phyloP scores from a whole-genome alignment of 2,329 filamentous ascomycete species.

The Exophiala dermatitidis region DNA sequence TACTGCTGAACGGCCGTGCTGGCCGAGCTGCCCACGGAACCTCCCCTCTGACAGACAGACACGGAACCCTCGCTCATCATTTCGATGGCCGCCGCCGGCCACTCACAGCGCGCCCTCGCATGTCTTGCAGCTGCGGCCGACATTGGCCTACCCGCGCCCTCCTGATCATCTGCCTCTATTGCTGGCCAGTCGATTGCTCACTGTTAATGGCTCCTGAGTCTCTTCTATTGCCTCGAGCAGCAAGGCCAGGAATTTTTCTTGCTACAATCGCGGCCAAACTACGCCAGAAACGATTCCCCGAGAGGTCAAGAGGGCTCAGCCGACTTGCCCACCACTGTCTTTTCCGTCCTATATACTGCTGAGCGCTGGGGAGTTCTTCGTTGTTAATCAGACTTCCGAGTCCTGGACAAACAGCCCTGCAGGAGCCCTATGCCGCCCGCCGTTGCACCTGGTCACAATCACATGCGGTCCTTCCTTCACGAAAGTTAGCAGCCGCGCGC shows the following conservation, averaged over 20 bases:
- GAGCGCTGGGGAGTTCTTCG: not conserved
- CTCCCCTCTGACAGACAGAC: conserved; percentile 16
- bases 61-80: conserved; percentile 6
- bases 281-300: conserved; percentile 9
- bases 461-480: conserved; percentile 19
- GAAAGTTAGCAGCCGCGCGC: conserved; percentile 12
- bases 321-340: conserved; percentile 6
- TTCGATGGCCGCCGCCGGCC: conserved; percentile 16
- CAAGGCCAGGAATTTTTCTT: conserved; percentile 20
- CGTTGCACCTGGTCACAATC: conserved; percentile 17
- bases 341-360: conserved; percentile 7
- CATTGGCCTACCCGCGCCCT: conserved; percentile 21
- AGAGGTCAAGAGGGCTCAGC: not conserved
- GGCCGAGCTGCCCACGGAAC: conserved; percentile 13
- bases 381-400: not conserved
- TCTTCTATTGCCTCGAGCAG: conserved; percentile 18
- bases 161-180: conserved; percentile 25
- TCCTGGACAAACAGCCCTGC: conserved; percentile 8
- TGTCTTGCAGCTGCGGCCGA: conserved; percentile 24
- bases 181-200: conserved; percentile 19
- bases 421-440: conserved; percentile 16
- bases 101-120: conserved; percentile 23
- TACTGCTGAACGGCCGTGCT: not conserved
- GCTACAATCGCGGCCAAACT: conserved; percentile 14
- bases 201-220: conserved; percentile 19